These are phyloP conservation scores for Larix sibirica DNA, from an alignment of 83 land plant species.

Conservation along the genomic window DNA sequence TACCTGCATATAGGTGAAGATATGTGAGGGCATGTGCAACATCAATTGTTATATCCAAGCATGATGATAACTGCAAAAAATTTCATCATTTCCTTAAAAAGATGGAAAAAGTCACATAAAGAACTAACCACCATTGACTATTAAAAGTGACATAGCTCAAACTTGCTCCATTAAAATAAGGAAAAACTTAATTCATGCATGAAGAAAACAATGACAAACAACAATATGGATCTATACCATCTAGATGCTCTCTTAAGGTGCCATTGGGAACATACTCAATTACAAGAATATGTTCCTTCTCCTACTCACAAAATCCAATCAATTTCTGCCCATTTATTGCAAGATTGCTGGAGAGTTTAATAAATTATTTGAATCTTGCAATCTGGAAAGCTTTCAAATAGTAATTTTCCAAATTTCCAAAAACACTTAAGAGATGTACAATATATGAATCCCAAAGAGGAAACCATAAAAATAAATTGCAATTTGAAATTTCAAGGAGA, in stretches of 20 bases:
- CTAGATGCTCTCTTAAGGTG: slow-evolving; percentile 80
- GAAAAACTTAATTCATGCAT: not conserved
- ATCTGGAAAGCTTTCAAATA: no score
- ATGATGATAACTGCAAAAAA: slow-evolving; percentile 58
- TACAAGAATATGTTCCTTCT: slow-evolving; percentile 67
- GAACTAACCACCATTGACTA: not conserved
- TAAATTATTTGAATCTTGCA: no score
- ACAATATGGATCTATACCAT: slow-evolving; percentile 50
- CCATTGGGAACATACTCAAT: slow-evolving; percentile 77
- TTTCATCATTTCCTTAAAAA: slow-evolving; percentile 50
- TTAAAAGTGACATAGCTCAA: not conserved
- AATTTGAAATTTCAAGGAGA: no score
- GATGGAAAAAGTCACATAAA: not conserved
- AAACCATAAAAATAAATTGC: no score
- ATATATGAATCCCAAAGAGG: no score
- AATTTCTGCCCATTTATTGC: slow-evolving; percentile 16
- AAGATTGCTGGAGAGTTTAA: no score
- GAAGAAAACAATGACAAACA: not conserved
- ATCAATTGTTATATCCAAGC: slow-evolving; percentile 75
- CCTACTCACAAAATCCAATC: slow-evolving; percentile 63
- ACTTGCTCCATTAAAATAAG: not conserved
- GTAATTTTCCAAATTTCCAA: no score
- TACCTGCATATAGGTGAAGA: slow-evolving; percentile 77
- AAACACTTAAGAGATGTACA: no score
- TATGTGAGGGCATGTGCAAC: slow-evolving; percentile 80